A percentile compares a stretch with the other conserved stretches of the same genome.
phyloP scores from a whole-genome alignment of 768 basidiomycete genomes.

The Phylloporus rhodoxanthus region DNA sequence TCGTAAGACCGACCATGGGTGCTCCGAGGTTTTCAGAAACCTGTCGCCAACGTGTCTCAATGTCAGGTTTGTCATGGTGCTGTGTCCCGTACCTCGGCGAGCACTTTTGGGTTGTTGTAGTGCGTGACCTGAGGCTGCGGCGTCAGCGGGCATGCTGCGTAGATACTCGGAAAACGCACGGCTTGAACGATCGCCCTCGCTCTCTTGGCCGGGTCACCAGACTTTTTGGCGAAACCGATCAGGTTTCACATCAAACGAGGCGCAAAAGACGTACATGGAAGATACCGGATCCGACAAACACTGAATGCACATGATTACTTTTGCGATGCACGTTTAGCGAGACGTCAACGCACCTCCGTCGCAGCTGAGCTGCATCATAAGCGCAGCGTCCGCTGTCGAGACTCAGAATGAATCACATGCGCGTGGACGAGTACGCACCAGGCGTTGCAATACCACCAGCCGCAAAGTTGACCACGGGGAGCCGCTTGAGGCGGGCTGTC shows the following conservation, averaged over 20 bases:
- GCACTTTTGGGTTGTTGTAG: slow-evolving; percentile 87
- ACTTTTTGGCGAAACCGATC: slow-evolving; percentile 39
- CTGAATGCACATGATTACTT: slow-evolving; percentile 34
- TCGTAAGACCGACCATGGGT: slow-evolving; percentile 91
- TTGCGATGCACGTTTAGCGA: neutral
- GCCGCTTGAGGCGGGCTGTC: slow-evolving; percentile 83
- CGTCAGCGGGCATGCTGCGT: slow-evolving; percentile 1
- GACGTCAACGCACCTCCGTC: slow-evolving; percentile 69
- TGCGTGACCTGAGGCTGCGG: slow-evolving; percentile 66
- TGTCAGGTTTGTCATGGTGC: neutral
- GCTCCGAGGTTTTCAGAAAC: slow-evolving; percentile 79
- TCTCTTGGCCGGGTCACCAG: slow-evolving; percentile 88
- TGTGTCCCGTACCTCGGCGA: slow-evolving; percentile 63
- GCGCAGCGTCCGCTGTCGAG: slow-evolving; percentile 76
- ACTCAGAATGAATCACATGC: neutral
- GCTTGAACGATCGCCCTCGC: slow-evolving; percentile 96
- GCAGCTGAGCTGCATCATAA: slow-evolving; percentile 99
- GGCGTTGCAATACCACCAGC: slow-evolving; percentile 93
- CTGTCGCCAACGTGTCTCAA: slow-evolving; percentile 26
- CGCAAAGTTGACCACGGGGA: slow-evolving; percentile 96
- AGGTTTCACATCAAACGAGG: neutral
- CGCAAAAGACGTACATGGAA: slow-evolving; percentile 66
- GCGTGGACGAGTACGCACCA: slow-evolving; percentile 40
- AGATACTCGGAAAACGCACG: slow-evolving; percentile 37
- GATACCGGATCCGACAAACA: slow-evolving; percentile 97